Evolutionary conservation across 768 basidiomycete species (phyloP).

Genomic region (Lepiota subincarnata): DNA sequence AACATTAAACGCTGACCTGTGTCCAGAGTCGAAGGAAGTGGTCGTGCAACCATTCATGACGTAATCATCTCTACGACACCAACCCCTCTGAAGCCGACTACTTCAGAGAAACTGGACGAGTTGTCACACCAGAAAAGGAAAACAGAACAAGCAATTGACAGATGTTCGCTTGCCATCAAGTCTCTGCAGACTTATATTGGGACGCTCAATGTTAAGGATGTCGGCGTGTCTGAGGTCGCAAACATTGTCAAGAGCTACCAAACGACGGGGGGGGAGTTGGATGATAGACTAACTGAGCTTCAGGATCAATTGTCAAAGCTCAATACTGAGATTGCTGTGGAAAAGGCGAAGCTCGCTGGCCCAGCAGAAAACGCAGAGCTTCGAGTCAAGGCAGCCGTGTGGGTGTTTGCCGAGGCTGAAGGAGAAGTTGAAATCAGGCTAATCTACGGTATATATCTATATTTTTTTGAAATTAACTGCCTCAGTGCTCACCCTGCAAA

Average conservation of each 20-base stretch:
- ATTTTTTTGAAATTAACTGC: too few relatives aligned
- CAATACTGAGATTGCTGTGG: constrained; percentile 20
- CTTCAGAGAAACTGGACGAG: constrained; percentile 23
- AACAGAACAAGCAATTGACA: constrained; percentile 25
- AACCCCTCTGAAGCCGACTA: constrained; percentile 15
- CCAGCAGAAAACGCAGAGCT: constrained; percentile 22
- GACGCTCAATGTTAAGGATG: constrained; percentile 29
- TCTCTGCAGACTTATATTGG: constrained; percentile 32
- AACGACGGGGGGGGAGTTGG: constrained; percentile 27
- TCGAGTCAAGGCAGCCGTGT: constrained; percentile 26
- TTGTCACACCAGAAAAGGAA: constrained; percentile 23
- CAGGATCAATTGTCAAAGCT: constrained; percentile 22
- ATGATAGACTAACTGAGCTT: constrained; percentile 26
- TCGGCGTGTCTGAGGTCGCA: constrained; percentile 25
- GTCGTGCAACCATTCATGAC: constrained; percentile 44
- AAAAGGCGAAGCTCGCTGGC: constrained; percentile 18
- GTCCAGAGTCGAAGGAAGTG: constrained; percentile 39
- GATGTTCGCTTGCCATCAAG: constrained; percentile 23
- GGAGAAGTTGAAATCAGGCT: constrained; percentile 35
- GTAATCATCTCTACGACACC: constrained; percentile 29
- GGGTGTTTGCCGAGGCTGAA: constrained; percentile 31
- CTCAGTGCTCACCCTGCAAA: background rate
- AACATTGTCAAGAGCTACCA: constrained; percentile 31
- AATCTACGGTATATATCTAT: constrained; percentile 30
- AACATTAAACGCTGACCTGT: background rate